phyloP scores from a whole-genome alignment of 441 rosid genomes.

The Flueggea neowawraea region DNA sequence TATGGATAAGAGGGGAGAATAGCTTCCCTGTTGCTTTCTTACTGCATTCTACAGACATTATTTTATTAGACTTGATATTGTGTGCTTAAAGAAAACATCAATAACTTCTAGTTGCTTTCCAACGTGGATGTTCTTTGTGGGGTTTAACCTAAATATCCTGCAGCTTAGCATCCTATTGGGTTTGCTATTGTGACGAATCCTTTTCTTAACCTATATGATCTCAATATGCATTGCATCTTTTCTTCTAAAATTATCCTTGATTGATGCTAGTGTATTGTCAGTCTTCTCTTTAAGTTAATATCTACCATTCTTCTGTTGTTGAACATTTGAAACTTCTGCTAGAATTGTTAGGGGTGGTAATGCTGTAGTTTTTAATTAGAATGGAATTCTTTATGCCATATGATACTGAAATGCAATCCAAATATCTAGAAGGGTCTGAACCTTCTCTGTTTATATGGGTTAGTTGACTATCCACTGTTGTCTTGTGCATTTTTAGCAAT shows the following conservation, averaged over 20 bases:
- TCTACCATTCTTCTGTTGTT: background rate
- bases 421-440: background rate
- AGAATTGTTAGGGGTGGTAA: background rate
- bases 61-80: slow-evolving; percentile 21
- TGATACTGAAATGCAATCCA: background rate
- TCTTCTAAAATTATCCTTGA: slow-evolving; percentile 13
- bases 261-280: too few species aligned
- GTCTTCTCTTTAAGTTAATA: background rate
- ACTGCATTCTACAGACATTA: slow-evolving; percentile 26
- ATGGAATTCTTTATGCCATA: background rate
- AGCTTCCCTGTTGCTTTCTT: slow-evolving; percentile 19
- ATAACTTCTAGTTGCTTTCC: slow-evolving; percentile 17
- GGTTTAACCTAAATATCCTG: slow-evolving; percentile 15
- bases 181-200: slow-evolving; percentile 18
- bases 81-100: slow-evolving; percentile 27
- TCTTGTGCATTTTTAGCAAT: background rate
- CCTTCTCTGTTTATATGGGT: background rate
- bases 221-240: slow-evolving; percentile 9
- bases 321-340: background rate
- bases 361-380: background rate
- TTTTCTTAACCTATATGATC: slow-evolving; percentile 13
- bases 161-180: slow-evolving; percentile 22
- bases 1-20: slow-evolving; percentile 22
- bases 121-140: slow-evolving; percentile 29
- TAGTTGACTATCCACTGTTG: background rate